Percentiles rank a stretch among this genome's conserved stretches.
These are phyloP conservation scores for Quercus agrifolia DNA, from an alignment of 306 rosid species.

Conservation along the genomic window DNA sequence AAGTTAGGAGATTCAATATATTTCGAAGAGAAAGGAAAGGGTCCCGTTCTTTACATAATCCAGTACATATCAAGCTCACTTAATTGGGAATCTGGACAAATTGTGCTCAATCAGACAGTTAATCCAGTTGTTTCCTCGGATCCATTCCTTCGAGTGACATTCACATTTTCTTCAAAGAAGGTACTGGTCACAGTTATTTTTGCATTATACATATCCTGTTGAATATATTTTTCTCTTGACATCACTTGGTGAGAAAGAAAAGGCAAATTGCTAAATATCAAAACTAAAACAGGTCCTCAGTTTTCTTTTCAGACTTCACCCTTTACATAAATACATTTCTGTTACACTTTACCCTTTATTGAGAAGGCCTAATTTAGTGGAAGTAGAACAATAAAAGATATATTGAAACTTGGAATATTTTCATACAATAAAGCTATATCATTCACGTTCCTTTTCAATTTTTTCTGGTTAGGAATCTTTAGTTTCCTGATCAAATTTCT, in stretches of 20 bases:
- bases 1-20: constrained; percentile 91
- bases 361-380: background rate
- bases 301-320: background rate
- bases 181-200: constrained; percentile 14
- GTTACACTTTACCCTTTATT: background rate
- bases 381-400: background rate
- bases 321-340: background rate
- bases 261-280: background rate
- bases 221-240: background rate
- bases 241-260: background rate
- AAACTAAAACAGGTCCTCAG: background rate
- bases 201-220: background rate
- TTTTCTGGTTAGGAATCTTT: background rate
- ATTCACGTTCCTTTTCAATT: background rate
- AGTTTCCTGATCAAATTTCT: too few relatives aligned
- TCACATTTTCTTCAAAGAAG: constrained; percentile 44
- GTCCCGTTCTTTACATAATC: constrained; percentile 62
- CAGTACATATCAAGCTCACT: constrained; percentile 82
- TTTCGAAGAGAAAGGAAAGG: constrained; percentile 61
- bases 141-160: constrained; percentile 54
- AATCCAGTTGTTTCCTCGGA: constrained; percentile 50
- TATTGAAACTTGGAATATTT: background rate
- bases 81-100: constrained; percentile 62
- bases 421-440: background rate
- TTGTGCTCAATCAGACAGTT: constrained; percentile 51